Base-by-base conservation (phyloP, 179 eudicot species). In the Sideroxylon spinosum region DNA sequence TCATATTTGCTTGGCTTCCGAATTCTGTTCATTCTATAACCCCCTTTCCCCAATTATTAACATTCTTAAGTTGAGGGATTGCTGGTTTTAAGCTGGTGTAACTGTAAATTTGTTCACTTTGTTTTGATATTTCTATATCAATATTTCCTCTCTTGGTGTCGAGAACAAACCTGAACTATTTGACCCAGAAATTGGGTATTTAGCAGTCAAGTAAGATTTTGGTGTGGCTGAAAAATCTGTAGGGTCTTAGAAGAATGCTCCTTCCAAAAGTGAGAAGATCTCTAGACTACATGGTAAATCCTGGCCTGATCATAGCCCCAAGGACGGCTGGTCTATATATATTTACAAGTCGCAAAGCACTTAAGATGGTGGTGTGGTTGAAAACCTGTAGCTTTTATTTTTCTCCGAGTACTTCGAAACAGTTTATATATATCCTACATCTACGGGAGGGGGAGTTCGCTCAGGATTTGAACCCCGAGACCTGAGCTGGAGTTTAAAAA, bases 61-160 rank as follows among this genome's bases (percentile, higher is more conserved):
- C 49, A 53, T 78, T 71, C 2, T 8, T 19, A 22, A 37, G 52
- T 68, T 6, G 44, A n/a, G 46, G 12, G 25, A n/a, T 25, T 71
- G 26, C 67, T 59, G 67, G 11, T 57, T 20, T 44, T 13, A 60
- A 19, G 32, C 46, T 50, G 32, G 26, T 71, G 44, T 49, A 69
- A 29, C 16, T 80, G 76, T 75, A 61, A 69, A 71, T 71, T 78
- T 71, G 14, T 37, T 23, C 44, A 37, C 44, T 37, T 37, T 37
- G 9, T 56, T 60, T 49, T 46, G 49, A 6, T 46, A 56, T 29
- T 70, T 49, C 62, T 66, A n/a, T 69, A 32, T 25, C 26, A 26
- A 23, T 29, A 19, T 50, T 29, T n/a, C 37, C 9, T 37, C 22
- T 74, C 19, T 0, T 12, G 7, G 19, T 20, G 6, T 29, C 4